Evolutionary conservation across 805 yeast genomes (phyloP), one percentile per base, ranked within the genome.

Genomic region (Priceomyces carsonii): DNA sequence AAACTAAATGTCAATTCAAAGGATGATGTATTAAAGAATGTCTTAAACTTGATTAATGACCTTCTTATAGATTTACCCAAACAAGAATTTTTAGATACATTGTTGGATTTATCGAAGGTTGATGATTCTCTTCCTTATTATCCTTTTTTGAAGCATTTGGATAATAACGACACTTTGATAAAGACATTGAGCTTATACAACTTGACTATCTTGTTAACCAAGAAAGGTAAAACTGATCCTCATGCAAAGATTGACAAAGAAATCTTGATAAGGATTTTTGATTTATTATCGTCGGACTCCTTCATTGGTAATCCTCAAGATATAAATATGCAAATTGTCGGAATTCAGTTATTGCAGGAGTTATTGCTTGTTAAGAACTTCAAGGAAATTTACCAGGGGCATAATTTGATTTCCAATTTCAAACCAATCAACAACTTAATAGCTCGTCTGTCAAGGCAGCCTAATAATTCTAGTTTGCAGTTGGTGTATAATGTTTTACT

Each of bases 401-500:
- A 53, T 42, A 55, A 64, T 35, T 54, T 67, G 44, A 53, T 60
- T 18, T 30, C 59, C 14, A 60, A 65, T 42, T 65, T 61, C 45
- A 57, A 53, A 43, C 40, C 63, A 9, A 50, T 68, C 23, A 57
- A 57, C 32, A 51, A 53, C 24, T 48, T 65, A 33, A 49, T 65
- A 23, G 45, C 51, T 1, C 37, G 38, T 8, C 58, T 53, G 54
- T 60, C 69, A 16, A 59, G 52, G 22, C 58, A 47, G 35, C 64
- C 69, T 32, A 64, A 66, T 43, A 47, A 66, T 6, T 52, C 66
- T 14, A 81, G 79, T 39, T 72, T 90, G 42, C 99, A 93, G 67
- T 74, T 88, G 48, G 89, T 84, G 58, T 93, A 93, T 64, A 77
- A 85, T 51, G 71, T 82, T 5, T 73, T 91, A 44, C 71, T 93